Percentiles rank a stretch among this genome's conserved stretches.
Evolutionary conservation across 2,329 filamentous ascomycete species (phyloP).

Genomic region (Penicillium hesseltinei): DNA sequence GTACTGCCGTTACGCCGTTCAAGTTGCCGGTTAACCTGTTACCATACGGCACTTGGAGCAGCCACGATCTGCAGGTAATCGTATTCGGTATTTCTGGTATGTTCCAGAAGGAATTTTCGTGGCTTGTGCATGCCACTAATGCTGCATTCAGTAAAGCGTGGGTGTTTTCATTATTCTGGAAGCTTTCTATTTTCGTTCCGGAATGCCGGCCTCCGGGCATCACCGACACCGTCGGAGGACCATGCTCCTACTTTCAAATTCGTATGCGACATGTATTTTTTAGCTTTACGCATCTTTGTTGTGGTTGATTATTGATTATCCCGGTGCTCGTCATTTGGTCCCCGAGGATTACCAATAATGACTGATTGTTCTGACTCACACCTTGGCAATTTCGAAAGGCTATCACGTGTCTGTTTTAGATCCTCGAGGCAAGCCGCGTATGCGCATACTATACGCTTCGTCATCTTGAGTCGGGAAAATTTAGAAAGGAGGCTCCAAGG

Average conservation of each 20-base stretch:
- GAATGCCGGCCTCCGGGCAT: constrained; percentile 8
- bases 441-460: background rate
- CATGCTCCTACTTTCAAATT: background rate
- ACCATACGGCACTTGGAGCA: constrained; percentile 1
- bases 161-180: constrained; percentile 6
- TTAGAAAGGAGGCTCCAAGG: background rate
- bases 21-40: constrained; percentile 8
- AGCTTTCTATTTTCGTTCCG: constrained; percentile 14
- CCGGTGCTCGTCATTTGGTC: background rate
- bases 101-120: constrained; percentile 6
- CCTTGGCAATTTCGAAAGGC: background rate
- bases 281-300: background rate
- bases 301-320: background rate
- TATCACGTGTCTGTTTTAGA: background rate
- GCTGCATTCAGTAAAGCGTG: background rate
- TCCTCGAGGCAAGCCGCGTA: background rate
- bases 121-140: constrained; percentile 5
- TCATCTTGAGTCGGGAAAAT: background rate
- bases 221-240: constrained; percentile 3
- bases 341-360: background rate
- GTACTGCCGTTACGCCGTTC: constrained; percentile 4
- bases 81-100: constrained; percentile 9
- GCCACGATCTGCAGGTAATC: constrained; percentile 2
- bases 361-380: constrained; percentile 2
- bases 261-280: background rate